Evolutionary conservation across 176 grass and related monocot genomes (phyloP).

Genomic region (Avena eriantha): DNA sequence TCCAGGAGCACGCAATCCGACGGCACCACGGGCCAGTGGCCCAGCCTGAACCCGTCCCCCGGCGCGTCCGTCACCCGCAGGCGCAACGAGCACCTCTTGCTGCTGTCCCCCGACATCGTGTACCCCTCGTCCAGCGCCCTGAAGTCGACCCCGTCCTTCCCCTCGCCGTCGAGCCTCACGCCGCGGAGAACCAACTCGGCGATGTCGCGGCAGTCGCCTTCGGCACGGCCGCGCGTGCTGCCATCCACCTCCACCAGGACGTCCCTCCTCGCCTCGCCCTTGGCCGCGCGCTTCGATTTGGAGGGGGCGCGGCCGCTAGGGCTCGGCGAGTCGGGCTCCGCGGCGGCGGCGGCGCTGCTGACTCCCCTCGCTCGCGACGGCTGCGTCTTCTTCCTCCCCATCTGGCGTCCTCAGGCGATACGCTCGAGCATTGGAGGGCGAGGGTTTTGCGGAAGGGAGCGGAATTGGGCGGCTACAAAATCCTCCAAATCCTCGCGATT

Average conservation of each 20-base stretch:
- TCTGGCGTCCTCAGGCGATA: conserved; percentile 31
- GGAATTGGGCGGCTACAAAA: conserved; percentile 28
- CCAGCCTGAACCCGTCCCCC: conserved; percentile 68
- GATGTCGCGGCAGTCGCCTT: conserved; percentile 61
- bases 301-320: conserved; percentile 33
- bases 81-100: conserved; percentile 54
- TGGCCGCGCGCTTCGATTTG: conserved; percentile 50
- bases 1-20: conserved; percentile 68
- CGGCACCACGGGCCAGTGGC: conserved; percentile 74
- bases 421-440: not conserved
- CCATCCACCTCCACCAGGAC: conserved; percentile 64
- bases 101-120: not conserved
- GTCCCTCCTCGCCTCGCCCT: conserved; percentile 46
- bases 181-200: conserved; percentile 70
- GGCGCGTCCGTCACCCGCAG: conserved; percentile 63
- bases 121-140: conserved; percentile 21
- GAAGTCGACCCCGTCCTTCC: conserved; percentile 18
- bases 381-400: conserved; percentile 81
- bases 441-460: conserved; percentile 1
- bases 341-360: not conserved
- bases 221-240: conserved; percentile 21
- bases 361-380: conserved; percentile 51
- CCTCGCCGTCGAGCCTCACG: conserved; percentile 56
- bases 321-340: conserved; percentile 43
- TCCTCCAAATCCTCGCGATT: conserved; percentile 17